Conservation (phyloP, 2,329 filamentous ascomycete species). For the Pseudopithomyces chartarum region DNA sequence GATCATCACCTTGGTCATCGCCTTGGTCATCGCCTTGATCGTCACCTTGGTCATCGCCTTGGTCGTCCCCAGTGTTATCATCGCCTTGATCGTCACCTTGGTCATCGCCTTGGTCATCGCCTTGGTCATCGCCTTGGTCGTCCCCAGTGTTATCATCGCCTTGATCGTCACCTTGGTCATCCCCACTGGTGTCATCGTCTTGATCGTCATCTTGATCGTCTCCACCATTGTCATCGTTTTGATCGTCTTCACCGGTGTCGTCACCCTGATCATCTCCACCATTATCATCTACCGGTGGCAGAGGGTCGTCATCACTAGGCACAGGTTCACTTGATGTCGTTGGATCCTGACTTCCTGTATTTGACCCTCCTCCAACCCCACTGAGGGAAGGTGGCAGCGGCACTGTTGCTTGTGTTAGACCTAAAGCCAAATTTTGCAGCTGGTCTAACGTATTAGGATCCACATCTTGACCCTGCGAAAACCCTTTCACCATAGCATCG, state of each 20-base stretch:
- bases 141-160: background rate
- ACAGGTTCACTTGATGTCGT: background rate
- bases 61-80: background rate
- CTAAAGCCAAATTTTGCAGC: background rate
- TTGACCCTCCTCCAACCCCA: background rate
- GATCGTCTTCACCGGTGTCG: background rate
- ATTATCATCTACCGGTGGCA: background rate
- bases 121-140: background rate
- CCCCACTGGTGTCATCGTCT: background rate
- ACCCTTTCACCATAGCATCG: background rate
- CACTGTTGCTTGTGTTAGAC: background rate
- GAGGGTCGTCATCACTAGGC: background rate
- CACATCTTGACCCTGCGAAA: background rate
- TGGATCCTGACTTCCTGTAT: background rate
- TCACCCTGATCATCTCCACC: background rate
- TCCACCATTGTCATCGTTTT: background rate
- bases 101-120: background rate
- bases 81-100: background rate
- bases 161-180: background rate
- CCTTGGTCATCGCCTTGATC: background rate
- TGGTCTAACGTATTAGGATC: background rate
- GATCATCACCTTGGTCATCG: background rate
- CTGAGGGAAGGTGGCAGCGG: background rate
- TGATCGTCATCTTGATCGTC: background rate
- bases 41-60: background rate